phyloP scores from a whole-genome alignment of 2,329 filamentous ascomycete genomes.

The Fusarium setosum region DNA sequence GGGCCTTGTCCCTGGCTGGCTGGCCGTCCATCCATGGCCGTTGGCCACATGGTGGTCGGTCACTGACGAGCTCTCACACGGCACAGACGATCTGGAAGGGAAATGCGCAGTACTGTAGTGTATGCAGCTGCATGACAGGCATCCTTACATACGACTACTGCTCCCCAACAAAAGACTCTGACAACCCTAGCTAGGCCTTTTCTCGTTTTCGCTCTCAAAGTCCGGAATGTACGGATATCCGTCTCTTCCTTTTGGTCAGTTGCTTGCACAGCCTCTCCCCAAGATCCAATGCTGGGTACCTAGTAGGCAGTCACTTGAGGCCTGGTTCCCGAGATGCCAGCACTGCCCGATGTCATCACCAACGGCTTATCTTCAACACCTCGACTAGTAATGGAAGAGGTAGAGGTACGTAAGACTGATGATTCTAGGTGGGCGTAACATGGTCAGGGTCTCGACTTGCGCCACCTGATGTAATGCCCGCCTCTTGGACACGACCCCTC shows the following conservation, averaged over 20 bases:
- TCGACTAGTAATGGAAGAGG: conserved; percentile 3
- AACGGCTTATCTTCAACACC: conserved; percentile 4
- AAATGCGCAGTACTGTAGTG: no score
- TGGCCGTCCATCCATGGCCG: no score
- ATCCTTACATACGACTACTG: no score
- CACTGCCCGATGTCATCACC: conserved; percentile 5
- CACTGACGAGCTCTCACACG: no score
- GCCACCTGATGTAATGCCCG: conserved; percentile 41
- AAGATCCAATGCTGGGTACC: no score
- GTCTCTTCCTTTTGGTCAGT: conserved; percentile 4
- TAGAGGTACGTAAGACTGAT: conserved; percentile 26
- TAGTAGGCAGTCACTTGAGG: background rate
- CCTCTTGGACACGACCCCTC: background rate
- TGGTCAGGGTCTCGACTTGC: conserved; percentile 24
- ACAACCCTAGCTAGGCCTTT: background rate
- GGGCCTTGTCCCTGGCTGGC: conserved; percentile 1
- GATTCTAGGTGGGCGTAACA: conserved; percentile 6
- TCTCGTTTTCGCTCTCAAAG: conserved; percentile 18
- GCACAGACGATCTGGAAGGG: no score
- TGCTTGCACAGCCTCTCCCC: conserved; percentile 12
- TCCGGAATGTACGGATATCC: conserved; percentile 6
- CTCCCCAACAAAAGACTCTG: no score
- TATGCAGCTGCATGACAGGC: no score
- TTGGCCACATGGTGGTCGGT: no score
- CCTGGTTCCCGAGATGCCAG: background rate